Evolutionary conservation across 2,329 filamentous ascomycete species (phyloP).

Genomic region (Rutstroemia sp.): DNA sequence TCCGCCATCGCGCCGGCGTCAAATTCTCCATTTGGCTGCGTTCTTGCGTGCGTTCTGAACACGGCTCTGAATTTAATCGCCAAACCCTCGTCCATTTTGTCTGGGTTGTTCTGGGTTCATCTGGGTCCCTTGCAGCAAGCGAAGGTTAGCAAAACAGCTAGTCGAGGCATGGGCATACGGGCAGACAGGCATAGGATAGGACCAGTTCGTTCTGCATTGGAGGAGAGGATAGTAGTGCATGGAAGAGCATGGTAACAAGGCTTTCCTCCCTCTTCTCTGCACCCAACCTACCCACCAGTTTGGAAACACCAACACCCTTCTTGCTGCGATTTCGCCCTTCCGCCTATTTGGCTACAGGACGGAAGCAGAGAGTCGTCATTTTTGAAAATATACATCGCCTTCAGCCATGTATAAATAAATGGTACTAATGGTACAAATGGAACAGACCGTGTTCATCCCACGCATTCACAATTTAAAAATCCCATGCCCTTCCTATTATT

Average conservation of each 20-base stretch:
- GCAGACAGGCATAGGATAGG: no score
- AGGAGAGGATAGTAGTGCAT: not conserved
- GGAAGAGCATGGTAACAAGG: not conserved
- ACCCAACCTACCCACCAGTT: not conserved
- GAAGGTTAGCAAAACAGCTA: no score
- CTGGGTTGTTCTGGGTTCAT: not conserved
- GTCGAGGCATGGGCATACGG: no score
- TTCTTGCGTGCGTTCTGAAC: not conserved
- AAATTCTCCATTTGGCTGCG: not conserved
- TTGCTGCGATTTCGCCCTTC: not conserved
- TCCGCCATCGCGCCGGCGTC: not conserved
- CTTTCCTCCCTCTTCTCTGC: not conserved
- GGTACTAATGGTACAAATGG: not conserved
- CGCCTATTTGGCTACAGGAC: not conserved
- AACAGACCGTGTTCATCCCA: not conserved
- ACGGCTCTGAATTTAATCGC: slow-evolving; percentile 1
- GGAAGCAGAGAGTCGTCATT: no score
- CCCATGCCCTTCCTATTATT: not conserved
- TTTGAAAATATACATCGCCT: not conserved
- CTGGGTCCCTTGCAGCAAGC: no score
- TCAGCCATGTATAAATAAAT: not conserved
- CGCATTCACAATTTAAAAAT: no score
- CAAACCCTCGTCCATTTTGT: not conserved
- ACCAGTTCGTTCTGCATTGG: no score
- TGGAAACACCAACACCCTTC: not conserved